phyloP scores from a whole-genome alignment of 2,329 filamentous ascomycete species.

The Gaeumannomyces sp. region DNA sequence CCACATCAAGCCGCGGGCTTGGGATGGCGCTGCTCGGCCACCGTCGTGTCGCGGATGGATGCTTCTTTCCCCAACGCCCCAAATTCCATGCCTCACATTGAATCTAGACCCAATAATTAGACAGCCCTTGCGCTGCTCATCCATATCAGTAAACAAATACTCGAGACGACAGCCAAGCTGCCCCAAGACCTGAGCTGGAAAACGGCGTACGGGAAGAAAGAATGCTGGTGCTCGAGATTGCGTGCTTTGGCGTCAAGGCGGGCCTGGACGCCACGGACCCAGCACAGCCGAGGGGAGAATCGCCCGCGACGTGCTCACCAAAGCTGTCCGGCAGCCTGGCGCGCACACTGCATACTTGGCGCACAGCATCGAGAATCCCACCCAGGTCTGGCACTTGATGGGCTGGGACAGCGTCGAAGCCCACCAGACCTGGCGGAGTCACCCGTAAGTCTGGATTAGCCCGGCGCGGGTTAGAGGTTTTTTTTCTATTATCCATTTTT shows the following conservation, averaged over 20 bases:
- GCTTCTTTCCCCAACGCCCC: too few species aligned
- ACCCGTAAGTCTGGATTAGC: not conserved
- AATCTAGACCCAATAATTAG: too few species aligned
- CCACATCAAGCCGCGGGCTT: not conserved
- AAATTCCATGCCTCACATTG: not conserved
- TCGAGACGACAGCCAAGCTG: not conserved
- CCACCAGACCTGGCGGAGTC: slow-evolving; percentile 12
- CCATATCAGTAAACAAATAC: not conserved
- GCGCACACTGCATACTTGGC: slow-evolving; percentile 18
- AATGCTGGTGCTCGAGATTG: slow-evolving; percentile 18
- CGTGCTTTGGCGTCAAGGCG: slow-evolving; percentile 18
- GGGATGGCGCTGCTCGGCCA: too few species aligned
- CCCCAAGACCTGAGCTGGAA: too few species aligned
- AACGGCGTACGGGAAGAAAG: not conserved
- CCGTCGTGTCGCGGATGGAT: too few species aligned
- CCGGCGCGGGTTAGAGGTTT: not conserved
- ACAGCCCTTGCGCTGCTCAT: too few species aligned
- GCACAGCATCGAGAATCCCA: slow-evolving; percentile 18
- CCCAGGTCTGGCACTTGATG: slow-evolving; percentile 20
- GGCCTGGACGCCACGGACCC: slow-evolving; percentile 16
- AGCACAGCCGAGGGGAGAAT: slow-evolving; percentile 14
- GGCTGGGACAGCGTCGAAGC: slow-evolving; percentile 22
- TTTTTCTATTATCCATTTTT: not conserved
- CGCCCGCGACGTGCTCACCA: not conserved
- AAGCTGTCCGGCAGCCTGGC: slow-evolving; percentile 12